Evolutionary conservation across 495 filamentous ascomycete species (phyloP).

Genomic region (Evernia prunastri): DNA sequence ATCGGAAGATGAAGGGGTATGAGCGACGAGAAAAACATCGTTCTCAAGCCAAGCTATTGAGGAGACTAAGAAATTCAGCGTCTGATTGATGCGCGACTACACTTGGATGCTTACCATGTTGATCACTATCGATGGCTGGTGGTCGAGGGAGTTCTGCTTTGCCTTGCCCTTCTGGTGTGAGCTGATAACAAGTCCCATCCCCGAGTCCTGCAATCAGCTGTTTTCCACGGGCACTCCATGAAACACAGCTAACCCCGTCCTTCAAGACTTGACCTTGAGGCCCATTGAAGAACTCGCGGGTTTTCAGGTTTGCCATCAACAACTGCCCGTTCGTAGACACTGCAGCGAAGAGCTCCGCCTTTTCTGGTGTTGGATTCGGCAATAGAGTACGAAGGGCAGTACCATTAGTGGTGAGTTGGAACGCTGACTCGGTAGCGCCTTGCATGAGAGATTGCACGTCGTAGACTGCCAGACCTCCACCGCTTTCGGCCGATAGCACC

Average conservation of each 20-base stretch:
- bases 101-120: slow-evolving; percentile 52
- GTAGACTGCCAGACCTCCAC: slow-evolving; percentile 78
- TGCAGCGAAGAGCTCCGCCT: slow-evolving; percentile 61
- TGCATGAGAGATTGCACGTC: slow-evolving; percentile 58
- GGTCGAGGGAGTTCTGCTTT: slow-evolving; percentile 77
- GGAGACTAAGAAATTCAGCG: slow-evolving; percentile 54
- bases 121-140: slow-evolving; percentile 55
- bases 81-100: not conserved
- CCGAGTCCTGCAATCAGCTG: slow-evolving; percentile 83
- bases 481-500: slow-evolving; percentile 73
- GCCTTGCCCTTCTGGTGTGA: slow-evolving; percentile 69
- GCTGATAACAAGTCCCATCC: slow-evolving; percentile 73
- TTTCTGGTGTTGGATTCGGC: slow-evolving; percentile 71
- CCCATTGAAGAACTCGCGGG: slow-evolving; percentile 52
- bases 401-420: slow-evolving; percentile 72
- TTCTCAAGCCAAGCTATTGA: slow-evolving; percentile 85
- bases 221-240: slow-evolving; percentile 91
- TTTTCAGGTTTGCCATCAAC: slow-evolving; percentile 71
- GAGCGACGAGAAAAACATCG: slow-evolving; percentile 70
- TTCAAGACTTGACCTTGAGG: slow-evolving; percentile 61
- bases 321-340: slow-evolving; percentile 76
- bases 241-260: slow-evolving; percentile 70
- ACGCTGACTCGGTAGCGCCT: slow-evolving; percentile 56
- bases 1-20: slow-evolving; percentile 57
- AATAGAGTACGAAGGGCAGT: slow-evolving; percentile 64